A percentile compares a stretch with the other conserved stretches of the same genome.
Conservation (phyloP, 1,284 basidiomycete species). For the Cryptococcus depauperatus region DNA sequence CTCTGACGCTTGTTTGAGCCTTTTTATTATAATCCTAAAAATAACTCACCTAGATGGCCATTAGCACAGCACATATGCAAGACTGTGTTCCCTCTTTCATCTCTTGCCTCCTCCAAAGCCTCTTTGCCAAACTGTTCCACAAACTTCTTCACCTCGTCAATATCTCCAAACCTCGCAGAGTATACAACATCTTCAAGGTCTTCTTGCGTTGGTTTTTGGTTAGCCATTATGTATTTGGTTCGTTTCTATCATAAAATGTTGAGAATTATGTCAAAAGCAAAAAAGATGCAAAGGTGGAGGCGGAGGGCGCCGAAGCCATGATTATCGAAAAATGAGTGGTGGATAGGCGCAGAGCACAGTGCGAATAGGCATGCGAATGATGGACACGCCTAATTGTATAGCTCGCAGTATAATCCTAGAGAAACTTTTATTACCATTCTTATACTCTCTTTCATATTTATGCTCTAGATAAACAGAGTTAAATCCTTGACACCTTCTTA, state of each 20-base stretch:
- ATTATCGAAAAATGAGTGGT: too few species aligned
- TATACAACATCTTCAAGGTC: slow-evolving; percentile 71
- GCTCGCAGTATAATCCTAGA: too few species aligned
- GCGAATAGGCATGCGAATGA: too few species aligned
- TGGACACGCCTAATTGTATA: too few species aligned
- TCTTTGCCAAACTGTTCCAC: slow-evolving; percentile 54
- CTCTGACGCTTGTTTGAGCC: slow-evolving; percentile 47
- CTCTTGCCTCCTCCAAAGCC: slow-evolving; percentile 53
- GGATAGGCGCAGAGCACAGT: too few species aligned
- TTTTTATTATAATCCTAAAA: neutral
- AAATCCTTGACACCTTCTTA: too few species aligned
- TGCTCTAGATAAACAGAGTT: too few species aligned
- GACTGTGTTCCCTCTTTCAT: slow-evolving; percentile 67
- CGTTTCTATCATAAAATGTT: too few species aligned
- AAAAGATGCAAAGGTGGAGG: neutral
- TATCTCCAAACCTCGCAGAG: slow-evolving; percentile 73
- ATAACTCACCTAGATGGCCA: slow-evolving; percentile 66
- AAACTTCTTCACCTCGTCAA: slow-evolving; percentile 64
- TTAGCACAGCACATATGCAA: slow-evolving; percentile 80
- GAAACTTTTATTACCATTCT: too few species aligned
- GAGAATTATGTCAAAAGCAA: neutral
- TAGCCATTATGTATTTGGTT: too few species aligned
- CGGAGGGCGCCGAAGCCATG: too few species aligned
- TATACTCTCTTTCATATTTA: too few species aligned
- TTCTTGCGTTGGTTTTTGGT: slow-evolving; percentile 46